phyloP scores from a whole-genome alignment of 768 basidiomycete genomes.

The Russula sp. region DNA sequence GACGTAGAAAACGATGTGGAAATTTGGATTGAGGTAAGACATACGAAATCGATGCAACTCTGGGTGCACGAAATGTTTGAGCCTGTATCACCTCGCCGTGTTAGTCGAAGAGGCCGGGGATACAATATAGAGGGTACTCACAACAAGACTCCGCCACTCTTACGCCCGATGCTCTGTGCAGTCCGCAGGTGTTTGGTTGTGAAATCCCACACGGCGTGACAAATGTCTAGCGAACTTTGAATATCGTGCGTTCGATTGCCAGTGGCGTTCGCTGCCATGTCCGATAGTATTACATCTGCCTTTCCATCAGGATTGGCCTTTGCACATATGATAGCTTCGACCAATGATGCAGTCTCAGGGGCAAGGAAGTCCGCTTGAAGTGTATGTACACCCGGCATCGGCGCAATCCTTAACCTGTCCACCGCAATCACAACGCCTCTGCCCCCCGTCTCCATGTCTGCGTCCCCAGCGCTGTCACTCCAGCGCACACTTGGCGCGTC shows the following conservation, averaged over 20 bases:
- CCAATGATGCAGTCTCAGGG: conserved; percentile 44
- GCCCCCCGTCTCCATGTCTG: conserved; percentile 31
- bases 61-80: conserved; percentile 86
- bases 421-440: conserved; percentile 66
- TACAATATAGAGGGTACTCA: conserved; percentile 42
- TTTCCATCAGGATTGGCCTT: conserved; percentile 40
- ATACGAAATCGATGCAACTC: conserved; percentile 61
- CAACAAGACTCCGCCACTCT: conserved; percentile 56
- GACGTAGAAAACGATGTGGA: conserved; percentile 60
- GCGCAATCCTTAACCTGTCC: conserved; percentile 71
- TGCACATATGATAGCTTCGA: conserved; percentile 43
- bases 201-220: conserved; percentile 70
- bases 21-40: conserved; percentile 56
- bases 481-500: conserved; percentile 10
- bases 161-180: conserved; percentile 44
- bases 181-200: conserved; percentile 51
- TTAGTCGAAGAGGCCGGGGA: conserved; percentile 9
- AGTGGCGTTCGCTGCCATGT: conserved; percentile 84
- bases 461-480: conserved; percentile 1
- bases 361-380: conserved; percentile 79
- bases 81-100: conserved; percentile 42
- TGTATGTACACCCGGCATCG: conserved; percentile 68
- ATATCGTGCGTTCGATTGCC: conserved; percentile 69
- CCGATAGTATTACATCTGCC: conserved; percentile 81
- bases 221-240: conserved; percentile 67